Percentiles rank a stretch among this genome's conserved stretches.
phyloP scores from a whole-genome alignment of 2,329 filamentous ascomycete genomes.

The Penicillium sp. region DNA sequence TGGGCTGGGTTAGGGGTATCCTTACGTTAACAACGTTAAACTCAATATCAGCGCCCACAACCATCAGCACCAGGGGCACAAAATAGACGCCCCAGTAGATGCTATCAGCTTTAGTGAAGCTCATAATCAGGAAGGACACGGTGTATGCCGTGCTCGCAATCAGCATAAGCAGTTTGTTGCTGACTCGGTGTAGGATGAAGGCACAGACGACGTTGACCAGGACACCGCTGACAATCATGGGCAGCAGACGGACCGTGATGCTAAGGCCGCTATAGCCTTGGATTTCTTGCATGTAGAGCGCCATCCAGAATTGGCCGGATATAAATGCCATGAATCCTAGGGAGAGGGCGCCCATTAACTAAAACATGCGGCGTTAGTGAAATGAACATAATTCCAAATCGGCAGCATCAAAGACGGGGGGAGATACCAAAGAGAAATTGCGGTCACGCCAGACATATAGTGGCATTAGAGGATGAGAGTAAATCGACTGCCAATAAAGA shows the following conservation, averaged over 20 bases:
- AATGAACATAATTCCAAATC: not conserved
- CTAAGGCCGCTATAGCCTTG: slow-evolving; percentile 51
- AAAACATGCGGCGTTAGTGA: not conserved
- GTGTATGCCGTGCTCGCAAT: slow-evolving; percentile 46
- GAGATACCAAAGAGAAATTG: slow-evolving; percentile 58
- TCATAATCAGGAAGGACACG: slow-evolving; percentile 50
- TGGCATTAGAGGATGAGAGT: slow-evolving; percentile 50
- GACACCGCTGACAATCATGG: slow-evolving; percentile 61
- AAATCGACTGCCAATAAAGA: slow-evolving; percentile 59
- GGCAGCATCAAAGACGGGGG: not conserved
- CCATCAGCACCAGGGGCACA: slow-evolving; percentile 56
- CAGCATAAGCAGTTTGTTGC: slow-evolving; percentile 61
- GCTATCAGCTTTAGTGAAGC: slow-evolving; percentile 50
- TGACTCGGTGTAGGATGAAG: slow-evolving; percentile 58
- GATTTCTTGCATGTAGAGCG: slow-evolving; percentile 62
- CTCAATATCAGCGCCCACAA: slow-evolving; percentile 65
- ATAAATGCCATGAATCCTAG: slow-evolving; percentile 63
- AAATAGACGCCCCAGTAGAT: slow-evolving; percentile 66
- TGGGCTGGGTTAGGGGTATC: not conserved
- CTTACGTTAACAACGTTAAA: slow-evolving; percentile 66
- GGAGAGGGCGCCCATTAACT: slow-evolving; percentile 55
- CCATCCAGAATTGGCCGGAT: slow-evolving; percentile 59
- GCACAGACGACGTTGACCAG: slow-evolving; percentile 62
- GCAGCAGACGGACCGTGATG: slow-evolving; percentile 61
- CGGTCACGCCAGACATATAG: slow-evolving; percentile 55